Evolutionary conservation across 2,329 filamentous ascomycete genomes (phyloP).

Genomic region (Diaporthe citriasiana): DNA sequence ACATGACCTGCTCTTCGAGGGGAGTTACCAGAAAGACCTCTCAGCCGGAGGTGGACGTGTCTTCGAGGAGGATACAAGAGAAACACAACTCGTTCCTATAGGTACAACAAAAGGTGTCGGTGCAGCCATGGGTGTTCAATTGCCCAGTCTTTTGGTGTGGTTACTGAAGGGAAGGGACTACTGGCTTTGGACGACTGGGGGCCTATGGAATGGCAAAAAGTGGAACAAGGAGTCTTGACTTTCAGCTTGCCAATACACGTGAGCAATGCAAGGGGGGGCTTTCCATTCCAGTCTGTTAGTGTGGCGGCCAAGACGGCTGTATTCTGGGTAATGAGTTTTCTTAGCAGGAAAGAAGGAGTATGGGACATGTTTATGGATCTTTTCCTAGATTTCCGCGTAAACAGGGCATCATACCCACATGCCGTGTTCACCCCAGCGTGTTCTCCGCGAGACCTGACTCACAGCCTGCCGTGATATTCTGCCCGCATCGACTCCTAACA

Average conservation of each 20-base stretch:
- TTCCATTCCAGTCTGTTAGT: neutral
- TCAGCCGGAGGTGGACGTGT: constrained; percentile 48
- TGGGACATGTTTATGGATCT: neutral
- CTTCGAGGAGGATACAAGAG: constrained; percentile 59
- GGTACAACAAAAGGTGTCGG: constrained; percentile 61
- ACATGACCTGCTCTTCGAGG: constrained; percentile 60
- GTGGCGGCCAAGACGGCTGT: neutral
- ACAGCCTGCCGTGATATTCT: neutral
- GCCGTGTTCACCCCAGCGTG: neutral
- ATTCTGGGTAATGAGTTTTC: neutral
- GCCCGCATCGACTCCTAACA: no score
- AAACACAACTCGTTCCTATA: constrained; percentile 63
- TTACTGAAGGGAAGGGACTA: constrained; percentile 65
- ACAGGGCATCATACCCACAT: neutral
- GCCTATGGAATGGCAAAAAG: constrained; percentile 65
- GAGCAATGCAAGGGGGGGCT: neutral
- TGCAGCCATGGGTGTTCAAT: constrained; percentile 56
- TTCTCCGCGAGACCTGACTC: neutral
- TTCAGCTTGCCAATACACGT: neutral
- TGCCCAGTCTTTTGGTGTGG: constrained; percentile 63
- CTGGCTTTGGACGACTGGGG: constrained; percentile 63
- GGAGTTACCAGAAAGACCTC: constrained; percentile 44
- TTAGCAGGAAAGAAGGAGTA: neutral
- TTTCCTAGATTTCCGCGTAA: neutral
- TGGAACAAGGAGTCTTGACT: constrained; percentile 58